Evolutionary conservation across 352 stramenopile genomes (phyloP).

Genomic region (Nothophytophthora sp.): DNA sequence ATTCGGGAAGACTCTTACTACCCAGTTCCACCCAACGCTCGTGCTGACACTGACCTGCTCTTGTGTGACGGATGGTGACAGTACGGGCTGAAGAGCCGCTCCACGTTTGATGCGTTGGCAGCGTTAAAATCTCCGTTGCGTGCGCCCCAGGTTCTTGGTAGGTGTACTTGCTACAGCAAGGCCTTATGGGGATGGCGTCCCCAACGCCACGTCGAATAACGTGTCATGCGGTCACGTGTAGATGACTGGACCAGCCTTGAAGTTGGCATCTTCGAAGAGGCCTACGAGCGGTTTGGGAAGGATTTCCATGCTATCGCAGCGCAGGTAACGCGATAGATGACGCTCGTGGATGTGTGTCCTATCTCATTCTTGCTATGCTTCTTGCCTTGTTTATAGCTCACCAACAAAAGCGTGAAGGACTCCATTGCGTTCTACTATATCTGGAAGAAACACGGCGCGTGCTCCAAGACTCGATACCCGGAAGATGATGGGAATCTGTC

Average conservation of each 20-base stretch:
- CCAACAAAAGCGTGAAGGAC: constrained; percentile 62
- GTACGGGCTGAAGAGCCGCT: constrained; percentile 68
- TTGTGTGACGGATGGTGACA: constrained; percentile 17
- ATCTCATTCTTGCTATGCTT: not conserved
- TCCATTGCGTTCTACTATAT: constrained; percentile 85
- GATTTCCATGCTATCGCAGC: constrained; percentile 77
- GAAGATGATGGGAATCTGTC: constrained; percentile 32
- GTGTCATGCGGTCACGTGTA: constrained; percentile 16
- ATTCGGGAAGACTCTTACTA: no score
- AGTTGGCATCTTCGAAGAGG: constrained; percentile 77
- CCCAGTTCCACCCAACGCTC: no score
- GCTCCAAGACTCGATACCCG: constrained; percentile 25
- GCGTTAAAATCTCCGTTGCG: constrained; percentile 70
- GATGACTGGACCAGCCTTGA: constrained; percentile 79
- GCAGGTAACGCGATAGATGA: constrained; percentile 32
- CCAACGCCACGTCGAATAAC: no score
- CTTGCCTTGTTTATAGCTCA: constrained; percentile 34
- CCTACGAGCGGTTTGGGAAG: constrained; percentile 74
- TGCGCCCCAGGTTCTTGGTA: constrained; percentile 70
- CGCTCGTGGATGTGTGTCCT: not conserved
- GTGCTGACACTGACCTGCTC: not conserved
- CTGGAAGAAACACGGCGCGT: constrained; percentile 82
- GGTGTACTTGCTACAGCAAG: not conserved
- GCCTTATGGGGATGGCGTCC: not conserved
- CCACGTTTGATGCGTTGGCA: constrained; percentile 69